These are phyloP conservation scores for Plasmodium gaboni DNA, from an alignment of 169 alveolate genomes.

Conservation along the genomic window DNA sequence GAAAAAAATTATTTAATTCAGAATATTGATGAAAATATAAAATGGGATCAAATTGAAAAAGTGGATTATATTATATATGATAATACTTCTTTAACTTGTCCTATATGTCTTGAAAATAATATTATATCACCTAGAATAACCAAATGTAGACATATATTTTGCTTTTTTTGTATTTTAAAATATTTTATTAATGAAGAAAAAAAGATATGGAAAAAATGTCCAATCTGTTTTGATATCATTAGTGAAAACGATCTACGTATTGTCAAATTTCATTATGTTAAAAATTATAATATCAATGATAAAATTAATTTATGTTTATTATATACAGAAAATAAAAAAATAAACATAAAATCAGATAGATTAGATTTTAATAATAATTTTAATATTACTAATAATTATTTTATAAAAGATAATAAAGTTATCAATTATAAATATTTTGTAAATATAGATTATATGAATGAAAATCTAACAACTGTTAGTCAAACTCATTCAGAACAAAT, in stretches of 20 bases:
- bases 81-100: slow-evolving; percentile 78
- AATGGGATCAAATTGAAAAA: slow-evolving; percentile 78
- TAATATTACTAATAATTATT: slow-evolving; percentile 62
- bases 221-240: slow-evolving; percentile 44
- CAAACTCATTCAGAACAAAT: slow-evolving; percentile 43
- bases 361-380: slow-evolving; percentile 46
- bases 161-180: slow-evolving; percentile 80
- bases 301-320: slow-evolving; percentile 47
- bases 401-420: slow-evolving; percentile 44
- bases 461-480: slow-evolving; percentile 45
- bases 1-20: slow-evolving; percentile 58
- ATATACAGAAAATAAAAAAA: slow-evolving; percentile 63
- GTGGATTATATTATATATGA: slow-evolving; percentile 78
- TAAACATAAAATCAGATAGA: slow-evolving; percentile 33
- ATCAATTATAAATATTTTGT: slow-evolving; percentile 39
- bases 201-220: slow-evolving; percentile 58
- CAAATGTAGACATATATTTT: slow-evolving; percentile 79
- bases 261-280: slow-evolving; percentile 64
- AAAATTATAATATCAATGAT: slow-evolving; percentile 44
- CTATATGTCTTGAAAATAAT: slow-evolving; percentile 80
- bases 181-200: slow-evolving; percentile 75
- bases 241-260: slow-evolving; percentile 56
- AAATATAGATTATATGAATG: slow-evolving; percentile 38
- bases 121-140: slow-evolving; percentile 78
- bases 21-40: slow-evolving; percentile 29